Evolutionary conservation across 2,329 filamentous ascomycete species (phyloP), one percentile per base, ranked within the genome.

Genomic region (Fusarium humuli): DNA sequence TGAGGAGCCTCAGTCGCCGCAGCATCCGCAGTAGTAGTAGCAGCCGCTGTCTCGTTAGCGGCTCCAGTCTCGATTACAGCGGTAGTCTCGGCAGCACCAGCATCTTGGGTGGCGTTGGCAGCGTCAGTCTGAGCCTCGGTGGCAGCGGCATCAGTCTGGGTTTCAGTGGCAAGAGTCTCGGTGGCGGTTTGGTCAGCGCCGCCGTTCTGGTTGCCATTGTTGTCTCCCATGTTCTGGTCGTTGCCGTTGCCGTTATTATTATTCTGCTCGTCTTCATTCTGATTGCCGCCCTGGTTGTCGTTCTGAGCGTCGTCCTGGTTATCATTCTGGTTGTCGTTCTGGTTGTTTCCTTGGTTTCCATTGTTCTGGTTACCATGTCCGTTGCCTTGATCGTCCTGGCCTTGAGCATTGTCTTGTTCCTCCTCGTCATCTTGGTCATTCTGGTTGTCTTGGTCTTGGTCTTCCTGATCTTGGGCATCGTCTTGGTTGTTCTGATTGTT

Each of bases 71-170:
- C 52, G 2, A 12, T 20, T 3, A 44, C 42, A 2, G 29, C 44
- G 29, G 58, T 27, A 3, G 61, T 63, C 5, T 64, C 30, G 7
- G 60, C 27, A 23, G 57, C 57, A 20, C 40, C 25, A 22, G 57
- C 25, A 37, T 59, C 40, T 7, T 30, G 20, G 2, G 57, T 50
- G 0, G 34, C 40, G 7, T 48, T 34, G 25, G 44, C 55, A 12
- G 25, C 37, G 5, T 49, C 53, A 2, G 48, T 49, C 29, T 49
- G 47, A 8, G 29, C 32, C n/a, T 48, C 46, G 3, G 25, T 27
- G 16, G 46, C 46, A 6, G 47, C 16, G 2, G 48, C 32, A 27
- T 40, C 48, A 11, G 48, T 53, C n/a, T 53, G 49, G 5, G 49
- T 53, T 10, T 53, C 34, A 8, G 49, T 53, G 13, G 20, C 34